Evolutionary conservation across 371 early-diverging fungal species (phyloP), one percentile per base, ranked within the genome.

Genomic region (Haplosporangium sp.): DNA sequence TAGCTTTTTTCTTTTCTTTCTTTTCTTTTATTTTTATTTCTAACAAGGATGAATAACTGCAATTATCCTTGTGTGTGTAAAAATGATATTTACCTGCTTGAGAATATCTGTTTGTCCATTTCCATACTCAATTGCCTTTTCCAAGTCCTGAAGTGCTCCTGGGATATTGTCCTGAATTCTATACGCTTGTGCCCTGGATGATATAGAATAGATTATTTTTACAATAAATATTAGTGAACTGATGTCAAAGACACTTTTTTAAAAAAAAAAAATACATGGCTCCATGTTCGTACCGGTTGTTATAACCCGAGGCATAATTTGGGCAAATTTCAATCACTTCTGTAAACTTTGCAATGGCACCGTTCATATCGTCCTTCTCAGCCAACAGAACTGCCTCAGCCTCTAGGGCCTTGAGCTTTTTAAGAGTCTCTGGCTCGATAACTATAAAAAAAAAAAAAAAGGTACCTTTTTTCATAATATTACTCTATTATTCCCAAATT

Each of bases 241-340:
- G 47, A 64, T 3, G 45, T 34, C 4, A 20, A 59, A 35, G 35
- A 42, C 27, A 19, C 5, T 8, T 62, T 11, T 17, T 10, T 8
- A 11, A 47, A 6, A 42, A 57, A 57, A 35, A 13, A 13, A 19
- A 27, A 45, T 11, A 15, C 42, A 9, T 35, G 5, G 50, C 0
- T 8, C 56, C 3, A 44, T 15, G 20, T 15, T 34, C 44, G 10
- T 86, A 92, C 91, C 94, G 84, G 85, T 96, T 96, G 83, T 96
- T 96, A 77, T 94, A 95, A 0, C 90, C 93, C 2, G 94, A 93
- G 27, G 95, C 92, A 84, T 95, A 95, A 38, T 82, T 74, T 6
- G 91, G 88, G 74, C 90, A 91, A 10, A 88, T 69, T 11, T 63
- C 53, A 44, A 94, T 90, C 35, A 88, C 87, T 61, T 85, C 76